Conservation (phyloP, 495 filamentous ascomycete species). For the Penicillium canariense region DNA sequence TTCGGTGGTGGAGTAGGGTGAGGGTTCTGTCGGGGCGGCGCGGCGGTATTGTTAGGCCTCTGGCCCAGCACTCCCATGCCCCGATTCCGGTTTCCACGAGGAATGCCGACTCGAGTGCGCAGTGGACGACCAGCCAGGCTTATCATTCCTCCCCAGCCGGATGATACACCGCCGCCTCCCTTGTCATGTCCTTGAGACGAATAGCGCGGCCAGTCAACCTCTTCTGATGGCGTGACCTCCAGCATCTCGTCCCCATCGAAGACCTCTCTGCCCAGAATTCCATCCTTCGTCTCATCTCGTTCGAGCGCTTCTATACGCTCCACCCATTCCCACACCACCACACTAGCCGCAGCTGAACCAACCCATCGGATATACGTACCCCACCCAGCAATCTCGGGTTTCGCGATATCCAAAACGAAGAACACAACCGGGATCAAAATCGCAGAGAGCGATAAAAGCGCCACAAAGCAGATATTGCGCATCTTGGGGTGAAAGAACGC, state of each 20-base stretch:
- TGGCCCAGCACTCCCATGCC: slow-evolving; percentile 15
- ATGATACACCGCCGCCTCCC: slow-evolving; percentile 41
- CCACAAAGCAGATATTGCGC: slow-evolving; percentile 86
- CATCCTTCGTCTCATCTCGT: slow-evolving; percentile 93
- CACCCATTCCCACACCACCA: slow-evolving; percentile 99
- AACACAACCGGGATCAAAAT: slow-evolving; percentile 92
- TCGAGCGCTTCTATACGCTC: slow-evolving; percentile 97
- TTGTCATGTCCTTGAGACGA: slow-evolving; percentile 33
- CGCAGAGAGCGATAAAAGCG: slow-evolving; percentile 71
- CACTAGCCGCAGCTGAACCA: slow-evolving; percentile 90
- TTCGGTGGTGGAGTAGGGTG: slow-evolving; percentile 62
- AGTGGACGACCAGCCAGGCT: slow-evolving; percentile 40
- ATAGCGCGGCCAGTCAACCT: slow-evolving; percentile 53
- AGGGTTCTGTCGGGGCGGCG: slow-evolving; percentile 29
- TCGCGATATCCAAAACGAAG: slow-evolving; percentile 89
- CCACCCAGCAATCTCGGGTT: slow-evolving; percentile 87
- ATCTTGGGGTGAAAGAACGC: slow-evolving; percentile 92
- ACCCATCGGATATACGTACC: slow-evolving; percentile 98
- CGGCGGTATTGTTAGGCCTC: slow-evolving; percentile 14
- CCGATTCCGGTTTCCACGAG: slow-evolving; percentile 26
- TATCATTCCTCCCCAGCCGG: slow-evolving; percentile 45
- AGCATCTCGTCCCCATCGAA: slow-evolving; percentile 98
- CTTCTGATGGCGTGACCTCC: slow-evolving; percentile 64
- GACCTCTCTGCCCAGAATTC: slow-evolving; percentile 88
- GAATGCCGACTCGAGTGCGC: slow-evolving; percentile 33